Evolutionary conservation across 2,329 filamentous ascomycete species (phyloP), one percentile per base, ranked within the genome.

Genomic region (Lachnellula subtilissima): DNA sequence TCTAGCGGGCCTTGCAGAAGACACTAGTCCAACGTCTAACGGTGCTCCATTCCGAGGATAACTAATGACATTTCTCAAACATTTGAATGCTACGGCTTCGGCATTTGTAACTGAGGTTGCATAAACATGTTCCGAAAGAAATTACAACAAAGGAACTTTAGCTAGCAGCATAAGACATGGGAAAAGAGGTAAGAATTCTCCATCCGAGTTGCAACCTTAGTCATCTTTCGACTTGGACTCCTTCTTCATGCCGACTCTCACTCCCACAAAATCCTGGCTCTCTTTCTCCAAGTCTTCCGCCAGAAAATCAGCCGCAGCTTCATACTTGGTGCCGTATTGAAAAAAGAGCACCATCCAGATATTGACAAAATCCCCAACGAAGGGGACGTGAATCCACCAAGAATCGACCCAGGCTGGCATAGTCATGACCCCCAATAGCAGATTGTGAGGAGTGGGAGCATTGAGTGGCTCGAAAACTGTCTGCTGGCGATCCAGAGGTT

Each of bases 231-330:
- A 51, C 42, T 55, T 53, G 4, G 14, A 22, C 40, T 58, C 54
- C 36, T 61, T 57, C 43, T 60, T 74, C 28, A 73, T 56, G 17
- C 70, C 72, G 2, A 75, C 74, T 19, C 61, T 67, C 48, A 57
- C 64, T 25, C 72, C 71, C 53, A 66, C 64, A 65, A 69, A 74
- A 45, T 61, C 57, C 23, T 66, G 67, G 42, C 67, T 62, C 1
- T 47, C 50, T 35, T 36, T 64, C 55, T 68, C 70, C 46, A 76
- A 63, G 62, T 76, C 73, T 46, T 61, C 65, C 12, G 73, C 72
- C 45, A 76, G 68, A 48, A 75, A 73, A n/a, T 75, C 74, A 2
- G 73, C 74, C 55, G 72, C 70, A 54, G 72, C 69, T 57, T 76
- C 74, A 9, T 74, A 67, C 12, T 69, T 72, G 2, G 71, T 74